phyloP scores from a whole-genome alignment of 2,329 filamentous ascomycete species.

The Pseudogymnoascus sp. region DNA sequence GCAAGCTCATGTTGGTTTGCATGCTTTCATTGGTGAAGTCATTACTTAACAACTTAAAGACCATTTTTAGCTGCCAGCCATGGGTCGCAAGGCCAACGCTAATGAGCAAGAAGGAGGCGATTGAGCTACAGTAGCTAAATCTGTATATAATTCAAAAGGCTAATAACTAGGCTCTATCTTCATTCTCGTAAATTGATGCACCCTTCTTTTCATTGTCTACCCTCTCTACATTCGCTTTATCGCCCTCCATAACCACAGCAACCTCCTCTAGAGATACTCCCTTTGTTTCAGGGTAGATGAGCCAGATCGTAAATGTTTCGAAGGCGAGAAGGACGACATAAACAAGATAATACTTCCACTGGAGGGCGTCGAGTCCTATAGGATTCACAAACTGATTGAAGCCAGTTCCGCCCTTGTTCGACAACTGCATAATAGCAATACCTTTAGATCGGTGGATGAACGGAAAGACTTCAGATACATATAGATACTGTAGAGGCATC shows the following conservation, averaged over 20 bases:
- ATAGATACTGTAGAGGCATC: not conserved
- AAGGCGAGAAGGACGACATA: slow-evolving; percentile 29
- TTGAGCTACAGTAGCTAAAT: no score
- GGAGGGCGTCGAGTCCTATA: slow-evolving; percentile 29
- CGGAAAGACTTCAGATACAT: not conserved
- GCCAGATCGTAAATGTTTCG: slow-evolving; percentile 28
- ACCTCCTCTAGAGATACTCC: slow-evolving; percentile 13
- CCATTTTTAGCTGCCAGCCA: no score
- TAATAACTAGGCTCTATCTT: not conserved
- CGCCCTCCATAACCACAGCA: not conserved
- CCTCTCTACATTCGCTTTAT: not conserved
- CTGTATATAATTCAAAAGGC: not conserved
- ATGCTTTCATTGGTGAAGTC: no score
- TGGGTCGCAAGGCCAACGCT: no score
- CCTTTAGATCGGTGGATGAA: not conserved
- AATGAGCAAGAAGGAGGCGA: no score
- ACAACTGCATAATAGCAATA: slow-evolving; percentile 21
- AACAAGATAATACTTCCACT: slow-evolving; percentile 35
- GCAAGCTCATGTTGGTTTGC: no score
- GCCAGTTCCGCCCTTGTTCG: not conserved
- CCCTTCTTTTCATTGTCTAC: not conserved
- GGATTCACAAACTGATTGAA: slow-evolving; percentile 39
- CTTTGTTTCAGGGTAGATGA: slow-evolving; percentile 24
- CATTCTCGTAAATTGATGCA: not conserved
- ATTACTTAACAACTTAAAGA: no score